Conservation (phyloP, 371 early-diverging fungal species). For the Mucor saturninus region DNA sequence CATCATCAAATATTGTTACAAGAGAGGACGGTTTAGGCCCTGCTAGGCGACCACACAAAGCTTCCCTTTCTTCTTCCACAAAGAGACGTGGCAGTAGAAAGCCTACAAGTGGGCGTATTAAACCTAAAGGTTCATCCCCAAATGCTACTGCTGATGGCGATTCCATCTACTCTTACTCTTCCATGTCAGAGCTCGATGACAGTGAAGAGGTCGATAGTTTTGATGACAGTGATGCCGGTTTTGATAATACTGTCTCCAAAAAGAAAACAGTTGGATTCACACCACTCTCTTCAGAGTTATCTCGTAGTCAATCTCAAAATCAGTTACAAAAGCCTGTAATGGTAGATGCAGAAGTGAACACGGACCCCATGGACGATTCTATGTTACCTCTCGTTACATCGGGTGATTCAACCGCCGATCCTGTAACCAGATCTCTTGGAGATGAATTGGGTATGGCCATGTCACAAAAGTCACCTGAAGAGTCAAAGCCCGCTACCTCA, state of each 20-base stretch:
- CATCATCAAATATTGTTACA: background rate
- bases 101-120: background rate
- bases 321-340: constrained; percentile 19
- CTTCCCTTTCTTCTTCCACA: constrained; percentile 2
- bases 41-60: constrained; percentile 17
- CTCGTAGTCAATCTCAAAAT: constrained; percentile 37
- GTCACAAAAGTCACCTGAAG: constrained; percentile 7
- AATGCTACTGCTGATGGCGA: constrained; percentile 9
- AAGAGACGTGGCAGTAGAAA: constrained; percentile 17
- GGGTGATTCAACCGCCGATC: background rate
- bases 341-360: constrained; percentile 26
- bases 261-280: constrained; percentile 24
- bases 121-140: constrained; percentile 11
- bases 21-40: constrained; percentile 13
- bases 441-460: constrained; percentile 34
- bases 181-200: constrained; percentile 34
- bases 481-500: background rate
- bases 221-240: constrained; percentile 21
- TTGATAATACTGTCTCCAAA: background rate
- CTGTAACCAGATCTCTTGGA: constrained; percentile 31
- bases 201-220: constrained; percentile 30
- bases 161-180: constrained; percentile 31
- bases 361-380: constrained; percentile 18
- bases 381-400: background rate
- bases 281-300: constrained; percentile 19